A percentile compares a stretch with the other conserved stretches of the same genome.
phyloP scores from a whole-genome alignment of 192 early-diverging fungal species.

The Linnemannia exigua region DNA sequence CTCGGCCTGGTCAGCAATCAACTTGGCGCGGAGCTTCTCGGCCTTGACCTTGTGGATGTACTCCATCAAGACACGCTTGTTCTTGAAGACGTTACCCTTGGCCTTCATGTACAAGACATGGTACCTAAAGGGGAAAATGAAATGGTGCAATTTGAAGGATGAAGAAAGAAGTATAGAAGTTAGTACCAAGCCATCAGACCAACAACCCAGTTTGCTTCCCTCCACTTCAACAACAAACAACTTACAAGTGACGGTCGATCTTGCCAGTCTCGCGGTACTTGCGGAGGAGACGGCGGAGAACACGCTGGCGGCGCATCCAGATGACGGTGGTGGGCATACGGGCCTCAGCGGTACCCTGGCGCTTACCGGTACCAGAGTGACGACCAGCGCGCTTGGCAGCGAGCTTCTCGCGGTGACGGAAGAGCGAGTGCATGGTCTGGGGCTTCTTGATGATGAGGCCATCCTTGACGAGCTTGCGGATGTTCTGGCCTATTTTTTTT shows the following conservation, averaged over 20 bases:
- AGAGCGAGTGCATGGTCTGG: conserved; percentile 88
- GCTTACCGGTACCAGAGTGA: conserved; percentile 95
- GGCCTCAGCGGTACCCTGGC: conserved; percentile 96
- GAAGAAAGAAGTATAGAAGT: too few relatives aligned
- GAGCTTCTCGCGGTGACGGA: conserved; percentile 91
- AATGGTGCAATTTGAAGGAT: not conserved
- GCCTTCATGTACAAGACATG: conserved; percentile 96
- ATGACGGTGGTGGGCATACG: conserved; percentile 95
- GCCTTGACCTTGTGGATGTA: conserved; percentile 99
- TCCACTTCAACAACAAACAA: not conserved
- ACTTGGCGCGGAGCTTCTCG: conserved; percentile 92
- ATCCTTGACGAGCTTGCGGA: conserved; percentile 98
- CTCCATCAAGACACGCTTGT: conserved; percentile 99
- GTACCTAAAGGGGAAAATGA: conserved; percentile 57
- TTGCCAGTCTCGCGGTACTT: conserved; percentile 98
- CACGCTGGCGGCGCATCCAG: conserved; percentile 99
- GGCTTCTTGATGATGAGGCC: conserved; percentile 98
- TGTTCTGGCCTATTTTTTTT: conserved; percentile 84
- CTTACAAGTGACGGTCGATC: conserved; percentile 93
- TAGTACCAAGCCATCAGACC: too few relatives aligned
- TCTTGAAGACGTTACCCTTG: conserved; percentile 99
- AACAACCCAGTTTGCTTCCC: too few relatives aligned
- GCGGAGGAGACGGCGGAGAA: conserved; percentile 92
- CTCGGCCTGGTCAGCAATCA: conserved; percentile 94
- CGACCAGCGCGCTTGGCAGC: conserved; percentile 98